Percentiles rank a stretch among this genome's conserved stretches.
Evolutionary conservation across 2,329 filamentous ascomycete genomes (phyloP).

Genomic region (Clarireedia hainanense): DNA sequence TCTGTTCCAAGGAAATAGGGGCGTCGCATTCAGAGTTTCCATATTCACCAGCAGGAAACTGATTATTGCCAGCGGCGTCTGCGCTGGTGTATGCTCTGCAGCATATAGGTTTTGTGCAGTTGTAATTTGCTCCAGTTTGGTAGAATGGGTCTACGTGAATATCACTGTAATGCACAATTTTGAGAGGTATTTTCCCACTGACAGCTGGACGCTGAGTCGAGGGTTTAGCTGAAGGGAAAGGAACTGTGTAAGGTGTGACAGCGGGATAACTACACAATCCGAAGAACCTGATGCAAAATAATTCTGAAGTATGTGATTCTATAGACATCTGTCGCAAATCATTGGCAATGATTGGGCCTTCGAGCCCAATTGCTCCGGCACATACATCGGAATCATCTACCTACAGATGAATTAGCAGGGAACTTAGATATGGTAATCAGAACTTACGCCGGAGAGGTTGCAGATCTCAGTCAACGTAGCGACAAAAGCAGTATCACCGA

Average conservation of each 20-base stretch:
- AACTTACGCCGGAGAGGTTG: slow-evolving; percentile 11
- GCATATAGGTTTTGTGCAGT: slow-evolving; percentile 37
- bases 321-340: slow-evolving; percentile 40
- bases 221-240: slow-evolving; percentile 31
- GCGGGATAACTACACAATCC: slow-evolving; percentile 32
- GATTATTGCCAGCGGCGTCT: slow-evolving; percentile 32
- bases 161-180: slow-evolving; percentile 36
- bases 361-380: slow-evolving; percentile 40
- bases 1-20: slow-evolving; percentile 32
- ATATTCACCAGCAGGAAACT: slow-evolving; percentile 32
- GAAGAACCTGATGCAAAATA: slow-evolving; percentile 46
- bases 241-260: slow-evolving; percentile 29
- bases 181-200: slow-evolving; percentile 31
- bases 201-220: slow-evolving; percentile 28
- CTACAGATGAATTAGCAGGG: background rate
- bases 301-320: slow-evolving; percentile 41
- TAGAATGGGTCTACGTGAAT: slow-evolving; percentile 36
- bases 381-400: slow-evolving; percentile 28
- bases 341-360: slow-evolving; percentile 46
- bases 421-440: slow-evolving; percentile 1
- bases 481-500: slow-evolving; percentile 37
- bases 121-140: slow-evolving; percentile 32
- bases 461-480: slow-evolving; percentile 32
- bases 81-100: slow-evolving; percentile 32
- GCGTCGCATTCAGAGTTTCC: slow-evolving; percentile 34